Conservation (phyloP, 495 filamentous ascomycete species). For the Pseudoneurospora amorphoporcata region DNA sequence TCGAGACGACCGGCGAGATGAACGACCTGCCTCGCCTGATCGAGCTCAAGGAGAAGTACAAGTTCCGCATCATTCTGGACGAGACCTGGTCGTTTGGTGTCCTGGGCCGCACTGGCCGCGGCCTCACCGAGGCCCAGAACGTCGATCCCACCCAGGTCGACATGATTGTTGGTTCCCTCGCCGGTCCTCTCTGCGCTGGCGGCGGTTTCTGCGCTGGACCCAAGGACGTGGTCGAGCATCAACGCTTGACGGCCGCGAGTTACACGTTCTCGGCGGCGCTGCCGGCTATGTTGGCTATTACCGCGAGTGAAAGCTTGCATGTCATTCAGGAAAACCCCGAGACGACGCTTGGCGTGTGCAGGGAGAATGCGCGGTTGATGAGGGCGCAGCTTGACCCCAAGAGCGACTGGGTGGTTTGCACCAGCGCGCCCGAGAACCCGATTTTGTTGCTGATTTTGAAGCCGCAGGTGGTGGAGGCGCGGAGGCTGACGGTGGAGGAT, state of each 20-base stretch:
- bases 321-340: constrained; percentile 78
- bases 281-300: constrained; percentile 86
- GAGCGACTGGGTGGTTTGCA: constrained; percentile 84
- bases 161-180: constrained; percentile 90
- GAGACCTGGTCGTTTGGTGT: constrained; percentile 96
- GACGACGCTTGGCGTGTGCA: constrained; percentile 51
- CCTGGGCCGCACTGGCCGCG: constrained; percentile 79
- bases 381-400: constrained; percentile 79
- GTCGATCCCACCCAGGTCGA: constrained; percentile 85
- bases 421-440: constrained; percentile 75
- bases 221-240: constrained; percentile 85
- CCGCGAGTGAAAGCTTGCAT: constrained; percentile 80
- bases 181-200: constrained; percentile 80
- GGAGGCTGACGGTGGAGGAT: constrained; percentile 55
- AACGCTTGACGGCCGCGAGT: constrained; percentile 77
- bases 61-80: constrained; percentile 94
- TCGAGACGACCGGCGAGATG: constrained; percentile 83
- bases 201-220: constrained; percentile 92
- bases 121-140: constrained; percentile 90
- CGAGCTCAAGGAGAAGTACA: constrained; percentile 86
- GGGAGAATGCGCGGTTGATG: constrained; percentile 76
- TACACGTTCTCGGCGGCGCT: constrained; percentile 94
- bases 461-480: constrained; percentile 64
- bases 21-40: constrained; percentile 76
- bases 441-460: constrained; percentile 79